Evolutionary conservation across 179 eudicot genomes (phyloP).

Genomic region (Sideroxylon spinosum): DNA sequence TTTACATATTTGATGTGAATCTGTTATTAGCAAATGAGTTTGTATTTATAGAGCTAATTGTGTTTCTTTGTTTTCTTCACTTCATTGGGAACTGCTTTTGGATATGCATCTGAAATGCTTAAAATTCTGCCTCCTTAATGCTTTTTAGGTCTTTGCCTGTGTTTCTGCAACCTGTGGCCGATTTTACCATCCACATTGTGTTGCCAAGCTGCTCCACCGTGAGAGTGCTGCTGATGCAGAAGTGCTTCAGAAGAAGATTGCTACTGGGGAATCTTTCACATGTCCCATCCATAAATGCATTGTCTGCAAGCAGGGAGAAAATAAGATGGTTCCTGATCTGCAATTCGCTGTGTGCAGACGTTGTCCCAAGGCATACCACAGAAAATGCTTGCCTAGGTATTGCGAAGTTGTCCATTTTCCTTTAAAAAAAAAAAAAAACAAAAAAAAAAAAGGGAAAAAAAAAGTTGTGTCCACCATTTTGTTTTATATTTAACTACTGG

Average conservation of each 20-base stretch:
- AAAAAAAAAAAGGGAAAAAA: too few species aligned
- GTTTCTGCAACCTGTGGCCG: constrained; percentile 73
- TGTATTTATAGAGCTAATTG: background rate
- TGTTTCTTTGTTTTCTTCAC: background rate
- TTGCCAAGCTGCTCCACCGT: constrained; percentile 55
- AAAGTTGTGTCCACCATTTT: too few species aligned
- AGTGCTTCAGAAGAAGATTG: constrained; percentile 42
- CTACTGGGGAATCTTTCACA: constrained; percentile 62
- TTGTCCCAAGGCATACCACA: constrained; percentile 82
- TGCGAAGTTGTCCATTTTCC: background rate
- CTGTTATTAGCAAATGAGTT: background rate
- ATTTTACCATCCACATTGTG: constrained; percentile 82
- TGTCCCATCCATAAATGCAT: constrained; percentile 70
- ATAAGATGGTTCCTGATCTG: constrained; percentile 35
- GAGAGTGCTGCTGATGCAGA: constrained; percentile 38
- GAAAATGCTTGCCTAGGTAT: constrained; percentile 78
- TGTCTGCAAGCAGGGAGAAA: constrained; percentile 56
- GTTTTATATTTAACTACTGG: background rate
- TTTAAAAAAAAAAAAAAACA: too few species aligned
- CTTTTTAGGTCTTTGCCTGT: constrained; percentile 69
- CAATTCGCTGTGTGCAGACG: constrained; percentile 88
- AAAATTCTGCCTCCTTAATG: constrained; percentile 5
- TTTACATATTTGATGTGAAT: background rate
- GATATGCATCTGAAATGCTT: constrained; percentile 2
- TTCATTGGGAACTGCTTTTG: background rate